Base-by-base conservation (phyloP, 2,329 filamentous ascomycete genomes). In the Sclerotinia subarctica region DNA sequence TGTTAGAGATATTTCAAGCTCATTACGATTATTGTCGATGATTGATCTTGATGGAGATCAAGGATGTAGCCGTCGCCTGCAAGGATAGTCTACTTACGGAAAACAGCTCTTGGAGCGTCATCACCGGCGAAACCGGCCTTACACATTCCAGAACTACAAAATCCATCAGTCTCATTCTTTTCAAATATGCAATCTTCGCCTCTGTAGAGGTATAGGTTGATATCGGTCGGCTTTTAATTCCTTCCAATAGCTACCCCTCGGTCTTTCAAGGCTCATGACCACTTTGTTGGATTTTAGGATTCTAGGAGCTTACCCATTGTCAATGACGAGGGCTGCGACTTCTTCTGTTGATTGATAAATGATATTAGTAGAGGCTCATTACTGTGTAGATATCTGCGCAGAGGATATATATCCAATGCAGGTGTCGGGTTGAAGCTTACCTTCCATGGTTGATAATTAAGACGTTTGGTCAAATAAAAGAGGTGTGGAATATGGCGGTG, bases 41-140 rank as follows among this genome's bases (percentile, higher is more conserved):
- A 29, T 10, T n/a, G 13, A 47, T 26, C 24, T n/a, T 47, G 64
- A 59, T 42, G 32, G 32, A 51, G 29, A 56, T 66, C 35, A 44
- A 67, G 29, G 19, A 38, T 46, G 57, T 24, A 26, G 17, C 46
- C 29, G 46, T 62, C 35, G 56, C 47, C 73, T 74, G 74, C 76
- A 75, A 74, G 72, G 69, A 73, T 75, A 74, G 75, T 72, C 75
- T 72, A 94, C 94, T 97, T 91, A 98, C 94, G 95, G 90, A 99
- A 99, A 82, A 99, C 95, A 85, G 95, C 95, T 89, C 95, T 90
- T 82, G 95, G 95, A 85, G 95, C 95, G 91, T 99, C 95, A 82
- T 99, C 95, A 93, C 95, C 95, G 88, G 95, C 95, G 86, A 99
- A 99, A 94, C 95, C 95, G 91, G 95, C 95, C 89, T 99, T 99